Percentiles rank a stretch among this genome's conserved stretches.
These are phyloP conservation scores for Saccharomyces hybrid DNA, from an alignment of 1,139 yeast species.

Conservation along the genomic window DNA sequence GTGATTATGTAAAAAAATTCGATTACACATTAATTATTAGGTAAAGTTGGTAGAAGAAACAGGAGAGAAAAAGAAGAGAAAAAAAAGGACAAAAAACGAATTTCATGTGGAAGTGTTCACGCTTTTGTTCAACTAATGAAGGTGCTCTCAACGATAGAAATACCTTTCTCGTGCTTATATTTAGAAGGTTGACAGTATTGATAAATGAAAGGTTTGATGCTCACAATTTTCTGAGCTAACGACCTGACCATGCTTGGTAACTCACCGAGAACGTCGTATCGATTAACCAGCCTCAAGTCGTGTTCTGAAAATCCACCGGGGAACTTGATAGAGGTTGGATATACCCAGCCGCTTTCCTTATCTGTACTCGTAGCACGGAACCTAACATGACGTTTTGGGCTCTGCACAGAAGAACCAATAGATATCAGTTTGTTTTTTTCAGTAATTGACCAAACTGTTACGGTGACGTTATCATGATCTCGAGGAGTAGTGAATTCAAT, in stretches of 20 bases:
- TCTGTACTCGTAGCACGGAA: constrained; percentile 43
- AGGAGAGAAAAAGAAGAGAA: neutral
- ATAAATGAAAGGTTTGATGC: constrained; percentile 78
- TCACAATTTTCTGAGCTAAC: constrained; percentile 75
- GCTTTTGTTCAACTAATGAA: constrained; percentile 17
- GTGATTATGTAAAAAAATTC: neutral
- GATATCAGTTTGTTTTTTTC: constrained; percentile 50
- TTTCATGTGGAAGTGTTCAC: neutral
- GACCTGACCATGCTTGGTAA: constrained; percentile 75
- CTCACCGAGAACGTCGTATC: constrained; percentile 88
- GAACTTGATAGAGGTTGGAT: constrained; percentile 57
- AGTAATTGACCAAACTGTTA: constrained; percentile 60
- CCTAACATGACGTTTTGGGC: constrained; percentile 41
- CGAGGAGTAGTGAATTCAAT: constrained; percentile 86
- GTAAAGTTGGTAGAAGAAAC: neutral
- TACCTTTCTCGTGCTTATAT: constrained; percentile 20
- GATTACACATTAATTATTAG: neutral
- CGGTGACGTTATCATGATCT: constrained; percentile 63
- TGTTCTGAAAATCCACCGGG: constrained; percentile 37
- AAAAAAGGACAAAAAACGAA: neutral
- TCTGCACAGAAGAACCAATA: constrained; percentile 35
- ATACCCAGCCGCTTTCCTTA: constrained; percentile 75
- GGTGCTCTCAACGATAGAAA: constrained; percentile 26
- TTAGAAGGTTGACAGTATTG: constrained; percentile 56
- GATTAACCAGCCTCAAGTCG: constrained; percentile 53